Evolutionary conservation across 2,329 filamentous ascomycete species (phyloP).

Genomic region (Simplicillium sp.): DNA sequence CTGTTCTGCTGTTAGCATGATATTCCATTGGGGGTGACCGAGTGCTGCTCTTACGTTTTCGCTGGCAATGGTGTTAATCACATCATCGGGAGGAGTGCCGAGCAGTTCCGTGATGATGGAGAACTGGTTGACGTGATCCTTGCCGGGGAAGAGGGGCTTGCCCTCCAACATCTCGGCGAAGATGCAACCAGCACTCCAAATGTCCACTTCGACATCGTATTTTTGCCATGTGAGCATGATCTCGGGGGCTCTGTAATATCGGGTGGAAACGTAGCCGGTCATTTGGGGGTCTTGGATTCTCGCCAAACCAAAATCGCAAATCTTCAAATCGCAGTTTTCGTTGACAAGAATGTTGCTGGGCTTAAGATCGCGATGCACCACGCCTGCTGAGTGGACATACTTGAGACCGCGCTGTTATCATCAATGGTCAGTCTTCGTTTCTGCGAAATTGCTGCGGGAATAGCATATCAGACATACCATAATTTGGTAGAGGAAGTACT

Average conservation of each 20-base stretch:
- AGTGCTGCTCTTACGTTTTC: constrained; percentile 63
- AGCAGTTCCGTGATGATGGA: constrained; percentile 98
- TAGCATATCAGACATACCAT: constrained; percentile 50
- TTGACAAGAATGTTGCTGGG: constrained; percentile 99
- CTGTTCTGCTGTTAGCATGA: constrained; percentile 31
- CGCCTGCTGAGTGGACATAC: constrained; percentile 97
- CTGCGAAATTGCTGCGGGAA: constrained; percentile 1
- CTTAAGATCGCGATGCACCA: constrained; percentile 95
- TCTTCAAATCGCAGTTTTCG: constrained; percentile 99
- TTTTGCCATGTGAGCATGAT: constrained; percentile 99
- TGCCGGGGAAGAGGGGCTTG: constrained; percentile 95
- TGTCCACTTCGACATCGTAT: constrained; percentile 97
- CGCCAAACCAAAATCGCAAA: constrained; percentile 96
- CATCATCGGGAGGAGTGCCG: constrained; percentile 93
- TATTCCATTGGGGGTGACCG: background rate
- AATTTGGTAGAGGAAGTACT: constrained; percentile 99
- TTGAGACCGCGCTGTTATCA: constrained; percentile 77
- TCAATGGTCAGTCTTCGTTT: background rate
- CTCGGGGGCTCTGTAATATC: constrained; percentile 97
- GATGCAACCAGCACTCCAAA: constrained; percentile 98
- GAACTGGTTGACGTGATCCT: constrained; percentile 99
- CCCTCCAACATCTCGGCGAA: constrained; percentile 99
- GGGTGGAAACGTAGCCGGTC: constrained; percentile 97
- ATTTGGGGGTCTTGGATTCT: constrained; percentile 98
- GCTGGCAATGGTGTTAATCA: constrained; percentile 96